Evolutionary conservation across 208 protist species (phyloP), one percentile per base, ranked within the genome.

Genomic region (Trypanosoma melophagium): DNA sequence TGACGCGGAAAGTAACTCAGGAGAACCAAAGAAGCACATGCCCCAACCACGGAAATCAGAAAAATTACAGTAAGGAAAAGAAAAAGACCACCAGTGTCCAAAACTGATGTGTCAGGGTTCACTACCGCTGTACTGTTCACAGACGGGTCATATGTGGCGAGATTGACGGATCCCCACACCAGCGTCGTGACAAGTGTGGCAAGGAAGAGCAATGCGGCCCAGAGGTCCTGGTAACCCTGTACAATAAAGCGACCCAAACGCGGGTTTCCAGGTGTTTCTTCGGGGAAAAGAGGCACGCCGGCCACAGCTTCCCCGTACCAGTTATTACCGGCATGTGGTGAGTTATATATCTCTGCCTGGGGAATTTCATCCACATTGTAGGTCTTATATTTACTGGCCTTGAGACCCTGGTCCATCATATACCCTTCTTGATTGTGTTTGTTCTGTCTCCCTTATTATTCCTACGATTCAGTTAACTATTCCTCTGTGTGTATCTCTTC

Each of bases 201-300:
- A 62, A 74, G 13, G 45, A 93, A 96, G 24, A 87, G 35, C 1
- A 86, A 56, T 41, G 77, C 81, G 7, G 87, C 87, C 86, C 87
- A 92, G 17, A 94, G 44, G 69, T 96, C 90, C n/a, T 84, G 69
- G 61, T 54, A 92, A 52, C 87, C 87, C 21, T 62, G 52, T 54
- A 81, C 77, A 14, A 79, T 78, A 58, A 95, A 95, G 35, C 86
- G 86, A 0, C 52, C 73, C 25, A 95, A 77, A 58, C 80, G 71
- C 10, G 85, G 75, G 25, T 80, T 72, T 8, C 61, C 62, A 19
- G 45, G 21, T 3, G 66, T 64, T 1, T 84, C 79, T n/a, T 81
- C 71, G 1, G 71, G 64, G 66, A 91, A 94, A 17, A 94, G 73
- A 8, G 82, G 86, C 24, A 73, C 71, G 38, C 89, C 89, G 14